These are phyloP conservation scores for Phytopythium ostracodes DNA, from an alignment of 352 stramenopile species.

Conservation along the genomic window DNA sequence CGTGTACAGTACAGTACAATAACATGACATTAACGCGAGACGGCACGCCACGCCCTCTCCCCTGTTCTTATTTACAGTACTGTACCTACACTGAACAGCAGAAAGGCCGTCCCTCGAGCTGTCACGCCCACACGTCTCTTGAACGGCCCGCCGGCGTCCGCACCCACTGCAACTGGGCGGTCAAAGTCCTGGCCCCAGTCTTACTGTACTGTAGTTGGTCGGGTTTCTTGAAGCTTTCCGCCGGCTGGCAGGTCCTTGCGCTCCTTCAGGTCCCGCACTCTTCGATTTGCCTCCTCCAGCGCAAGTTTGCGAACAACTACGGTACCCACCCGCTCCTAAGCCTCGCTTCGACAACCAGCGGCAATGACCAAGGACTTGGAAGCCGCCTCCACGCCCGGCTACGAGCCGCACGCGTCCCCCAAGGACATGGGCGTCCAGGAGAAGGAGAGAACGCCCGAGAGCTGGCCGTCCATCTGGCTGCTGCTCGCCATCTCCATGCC, in stretches of 20 bases:
- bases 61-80: background rate
- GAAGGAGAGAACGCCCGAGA: constrained; percentile 11
- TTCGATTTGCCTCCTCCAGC: constrained; percentile 3
- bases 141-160: no score
- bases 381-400: constrained; percentile 12
- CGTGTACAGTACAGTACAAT: background rate
- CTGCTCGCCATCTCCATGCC: constrained; percentile 52
- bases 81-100: background rate
- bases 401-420: constrained; percentile 23
- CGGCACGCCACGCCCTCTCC: background rate
- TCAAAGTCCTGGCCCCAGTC: no score
- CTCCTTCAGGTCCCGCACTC: constrained; percentile 1
- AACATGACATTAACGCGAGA: background rate
- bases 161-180: background rate
- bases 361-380: constrained; percentile 7
- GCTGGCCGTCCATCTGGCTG: constrained; percentile 32
- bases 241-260: background rate
- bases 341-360: background rate
- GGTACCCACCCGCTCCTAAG: background rate
- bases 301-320: background rate
- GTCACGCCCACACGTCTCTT: background rate
- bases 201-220: no score
- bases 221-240: background rate
- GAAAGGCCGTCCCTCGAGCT: background rate
- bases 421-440: constrained; percentile 12